Evolutionary conservation across 768 basidiomycete species (phyloP), one percentile per base, ranked within the genome.

Genomic region (Rhodotorula sphaerocarpa): DNA sequence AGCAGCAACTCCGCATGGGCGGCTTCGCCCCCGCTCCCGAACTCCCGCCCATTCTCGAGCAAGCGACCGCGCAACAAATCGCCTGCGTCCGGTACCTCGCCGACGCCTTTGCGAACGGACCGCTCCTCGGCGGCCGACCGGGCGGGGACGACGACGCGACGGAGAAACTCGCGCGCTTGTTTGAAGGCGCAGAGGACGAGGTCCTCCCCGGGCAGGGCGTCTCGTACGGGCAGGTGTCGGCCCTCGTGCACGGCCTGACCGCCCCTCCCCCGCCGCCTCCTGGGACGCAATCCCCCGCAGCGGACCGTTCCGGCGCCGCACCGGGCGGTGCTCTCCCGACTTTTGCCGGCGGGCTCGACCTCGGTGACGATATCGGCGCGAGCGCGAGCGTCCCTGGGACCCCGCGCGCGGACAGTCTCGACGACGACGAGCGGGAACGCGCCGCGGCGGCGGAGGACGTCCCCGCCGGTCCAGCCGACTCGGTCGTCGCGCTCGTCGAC

Each of bases 181-280:
- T 50, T 2, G 28, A 57, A 5, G 70, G 61, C 2, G 21, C 41
- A 4, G 50, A 63, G 15, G 71, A 70, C 14, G 46, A 63, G 25
- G 52, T 70, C 33, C 48, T 72, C 20, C 65, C 21, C 3, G 50
- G 33, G 11, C 28, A 57, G 44, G 70, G 66, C 42, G 70, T 72
- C 31, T 30, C 67, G 25, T 73, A 44, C 60, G 53, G 39, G 0
- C 70, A 65, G 31, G 39, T 72, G 53, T 58, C 57, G 52, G 57
- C 70, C 51, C 70, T 71, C 63, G 58, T 70, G 39, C 61, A 58
- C 28, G 71, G 70, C 41, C 36, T 72, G 11, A 71, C 70, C 31
- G 65, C 70, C 25, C 25, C 61, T 9, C 63, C 71, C 21, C 10
- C 20, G 44, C 10, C 44, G 44, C 10, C 20, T 45, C 4, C 44